A percentile compares a stretch with the other conserved stretches of the same genome.
Conservation (phyloP, 208 protist genomes). For the Jaenimonas drosophilae region DNA sequence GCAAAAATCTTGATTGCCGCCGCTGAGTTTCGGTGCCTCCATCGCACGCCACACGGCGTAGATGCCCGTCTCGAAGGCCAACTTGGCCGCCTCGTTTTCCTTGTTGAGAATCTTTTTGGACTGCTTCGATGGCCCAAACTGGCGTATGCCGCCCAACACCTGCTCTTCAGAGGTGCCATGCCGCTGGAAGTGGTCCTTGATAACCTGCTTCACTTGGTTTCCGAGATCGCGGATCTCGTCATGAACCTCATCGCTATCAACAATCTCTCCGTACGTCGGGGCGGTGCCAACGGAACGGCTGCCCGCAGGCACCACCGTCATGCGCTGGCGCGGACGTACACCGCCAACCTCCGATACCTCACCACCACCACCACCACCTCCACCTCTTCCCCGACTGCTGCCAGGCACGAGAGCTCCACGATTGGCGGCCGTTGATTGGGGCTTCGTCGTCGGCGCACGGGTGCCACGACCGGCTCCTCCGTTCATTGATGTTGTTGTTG, state of each 20-base stretch:
- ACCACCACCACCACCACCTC: neutral
- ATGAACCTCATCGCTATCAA: constrained; percentile 60
- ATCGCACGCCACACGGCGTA: constrained; percentile 72
- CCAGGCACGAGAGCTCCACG: neutral
- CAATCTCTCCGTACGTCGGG: constrained; percentile 34
- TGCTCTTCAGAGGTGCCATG: constrained; percentile 54
- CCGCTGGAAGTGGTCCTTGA: constrained; percentile 39
- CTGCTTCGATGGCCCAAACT: constrained; percentile 66
- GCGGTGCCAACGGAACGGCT: neutral
- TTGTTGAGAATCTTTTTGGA: constrained; percentile 50
- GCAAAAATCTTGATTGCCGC: constrained; percentile 72
- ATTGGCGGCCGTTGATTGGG: neutral
- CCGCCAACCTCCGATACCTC: neutral
- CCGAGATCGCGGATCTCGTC: constrained; percentile 62
- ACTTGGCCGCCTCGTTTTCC: constrained; percentile 65
- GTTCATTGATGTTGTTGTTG: neutral
- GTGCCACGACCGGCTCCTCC: neutral
- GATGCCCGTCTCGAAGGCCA: constrained; percentile 52
- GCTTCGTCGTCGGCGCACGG: neutral
- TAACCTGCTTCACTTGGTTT: constrained; percentile 20
- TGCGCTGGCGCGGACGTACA: neutral
- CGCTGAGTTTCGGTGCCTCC: constrained; percentile 25
- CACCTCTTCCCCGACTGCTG: neutral
- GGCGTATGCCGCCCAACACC: constrained; percentile 46
- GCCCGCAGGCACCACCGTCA: neutral